Conservation (phyloP, 495 filamentous ascomycete species). For the Terfezia claveryi region DNA sequence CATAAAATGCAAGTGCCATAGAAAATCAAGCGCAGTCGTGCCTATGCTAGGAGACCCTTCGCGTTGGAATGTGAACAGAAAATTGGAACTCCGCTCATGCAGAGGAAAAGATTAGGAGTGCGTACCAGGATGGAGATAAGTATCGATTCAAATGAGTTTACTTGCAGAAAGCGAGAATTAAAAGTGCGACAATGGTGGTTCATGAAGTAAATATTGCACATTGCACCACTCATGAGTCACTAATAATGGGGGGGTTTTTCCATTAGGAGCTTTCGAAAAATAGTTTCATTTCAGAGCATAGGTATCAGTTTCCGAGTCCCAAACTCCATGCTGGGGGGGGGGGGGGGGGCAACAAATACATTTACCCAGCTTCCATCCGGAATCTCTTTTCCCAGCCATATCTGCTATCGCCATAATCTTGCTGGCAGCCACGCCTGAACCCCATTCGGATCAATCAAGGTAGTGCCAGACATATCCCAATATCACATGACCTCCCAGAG, state of each 20-base stretch:
- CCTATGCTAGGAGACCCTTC: too few species aligned
- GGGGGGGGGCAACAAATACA: conserved; percentile 97
- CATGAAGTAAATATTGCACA: conserved; percentile 72
- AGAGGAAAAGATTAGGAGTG: too few species aligned
- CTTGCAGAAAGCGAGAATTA: conserved; percentile 16
- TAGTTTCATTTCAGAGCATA: conserved; percentile 72
- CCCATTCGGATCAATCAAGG: conserved; percentile 73
- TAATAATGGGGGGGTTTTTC: conserved; percentile 40
- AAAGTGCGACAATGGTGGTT: conserved; percentile 55
- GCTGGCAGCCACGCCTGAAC: conserved; percentile 61
- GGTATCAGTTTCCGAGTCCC: conserved; percentile 62
- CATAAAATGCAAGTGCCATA: too few species aligned
- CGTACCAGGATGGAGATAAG: too few species aligned
- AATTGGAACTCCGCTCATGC: too few species aligned
- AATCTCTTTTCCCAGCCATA: conserved; percentile 83
- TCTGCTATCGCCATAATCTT: conserved; percentile 53
- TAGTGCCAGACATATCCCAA: conserved; percentile 75
- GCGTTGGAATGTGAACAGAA: too few species aligned
- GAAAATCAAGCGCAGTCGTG: too few species aligned
- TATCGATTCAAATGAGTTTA: too few species aligned
- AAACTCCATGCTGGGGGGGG: conserved; percentile 89
- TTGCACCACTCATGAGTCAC: conserved; percentile 74
- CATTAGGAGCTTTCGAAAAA: conserved; percentile 59
- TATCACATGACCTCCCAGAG: conserved; percentile 70
- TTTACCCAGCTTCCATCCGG: conserved; percentile 73